A percentile compares a stretch with the other conserved stretches of the same genome.
Evolutionary conservation across 2,329 filamentous ascomycete genomes (phyloP).

Genomic region (Tolypocladium inflatum): DNA sequence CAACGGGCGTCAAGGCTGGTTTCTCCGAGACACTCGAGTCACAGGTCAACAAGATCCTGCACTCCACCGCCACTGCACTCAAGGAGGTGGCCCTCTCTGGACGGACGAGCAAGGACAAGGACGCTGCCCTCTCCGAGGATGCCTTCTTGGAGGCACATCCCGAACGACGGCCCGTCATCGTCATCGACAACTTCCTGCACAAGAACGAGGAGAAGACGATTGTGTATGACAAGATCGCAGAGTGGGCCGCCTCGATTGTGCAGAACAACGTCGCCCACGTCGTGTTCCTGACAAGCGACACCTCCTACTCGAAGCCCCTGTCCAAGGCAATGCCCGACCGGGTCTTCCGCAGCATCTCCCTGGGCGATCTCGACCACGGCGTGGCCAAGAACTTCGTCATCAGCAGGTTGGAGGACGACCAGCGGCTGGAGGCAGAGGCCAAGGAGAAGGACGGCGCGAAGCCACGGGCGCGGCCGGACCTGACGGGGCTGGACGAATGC

Average conservation of each 20-base stretch:
- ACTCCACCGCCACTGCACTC: slow-evolving; percentile 71
- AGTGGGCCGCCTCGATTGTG: slow-evolving; percentile 82
- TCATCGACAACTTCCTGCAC: slow-evolving; percentile 87
- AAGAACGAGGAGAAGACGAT: slow-evolving; percentile 56
- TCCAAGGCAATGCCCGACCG: slow-evolving; percentile 83
- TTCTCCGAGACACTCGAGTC: slow-evolving; percentile 90
- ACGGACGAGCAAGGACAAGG: slow-evolving; percentile 63
- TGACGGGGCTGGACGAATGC: slow-evolving; percentile 68
- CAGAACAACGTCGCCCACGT: slow-evolving; percentile 88
- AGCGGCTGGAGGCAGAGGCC: slow-evolving; percentile 16
- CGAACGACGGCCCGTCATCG: slow-evolving; percentile 69
- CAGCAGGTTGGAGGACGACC: slow-evolving; percentile 57
- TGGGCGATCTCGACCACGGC: slow-evolving; percentile 79
- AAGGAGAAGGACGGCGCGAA: slow-evolving; percentile 16
- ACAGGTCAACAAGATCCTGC: slow-evolving; percentile 81
- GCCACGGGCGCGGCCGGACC: slow-evolving; percentile 27
- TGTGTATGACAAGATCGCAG: slow-evolving; percentile 72
- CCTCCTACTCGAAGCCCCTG: slow-evolving; percentile 79
- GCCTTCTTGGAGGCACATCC: slow-evolving; percentile 87
- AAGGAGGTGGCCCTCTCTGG: slow-evolving; percentile 65
- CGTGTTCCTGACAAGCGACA: slow-evolving; percentile 85
- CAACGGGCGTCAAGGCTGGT: slow-evolving; percentile 86
- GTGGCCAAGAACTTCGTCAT: slow-evolving; percentile 88
- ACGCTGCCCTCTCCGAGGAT: slow-evolving; percentile 65
- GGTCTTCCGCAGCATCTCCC: slow-evolving; percentile 75